Evolutionary conservation across 1,284 basidiomycete species (phyloP).

Genomic region (Microbotryum saponariae): DNA sequence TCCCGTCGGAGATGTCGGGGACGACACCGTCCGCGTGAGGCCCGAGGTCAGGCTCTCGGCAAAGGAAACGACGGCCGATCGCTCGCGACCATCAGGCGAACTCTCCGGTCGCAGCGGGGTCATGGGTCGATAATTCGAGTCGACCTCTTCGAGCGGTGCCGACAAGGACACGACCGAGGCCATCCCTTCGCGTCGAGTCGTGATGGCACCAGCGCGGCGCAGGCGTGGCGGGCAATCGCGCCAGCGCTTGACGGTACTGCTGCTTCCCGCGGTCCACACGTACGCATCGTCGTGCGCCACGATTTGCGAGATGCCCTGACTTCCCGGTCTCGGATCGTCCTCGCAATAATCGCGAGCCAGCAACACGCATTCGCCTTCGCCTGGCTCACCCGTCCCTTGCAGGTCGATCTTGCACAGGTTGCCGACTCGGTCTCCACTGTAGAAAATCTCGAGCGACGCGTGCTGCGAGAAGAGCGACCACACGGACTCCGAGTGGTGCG

Average conservation of each 20-base stretch:
- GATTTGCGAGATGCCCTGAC: constrained; percentile 68
- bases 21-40: constrained; percentile 21
- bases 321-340: constrained; percentile 38
- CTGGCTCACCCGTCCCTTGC: constrained; percentile 63
- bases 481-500: constrained; percentile 79
- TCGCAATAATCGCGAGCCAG: constrained; percentile 59
- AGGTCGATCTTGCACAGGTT: constrained; percentile 84
- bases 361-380: constrained; percentile 78
- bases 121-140: neutral
- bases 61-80: constrained; percentile 26
- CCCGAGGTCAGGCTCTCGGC: constrained; percentile 19
- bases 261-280: constrained; percentile 84
- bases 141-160: constrained; percentile 2
- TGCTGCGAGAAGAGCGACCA: constrained; percentile 87
- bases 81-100: constrained; percentile 3
- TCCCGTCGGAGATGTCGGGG: constrained; percentile 10
- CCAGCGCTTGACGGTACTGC: constrained; percentile 76
- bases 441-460: constrained; percentile 82
- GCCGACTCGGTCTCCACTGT: constrained; percentile 89
- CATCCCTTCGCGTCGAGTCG: neutral
- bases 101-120: constrained; percentile 7
- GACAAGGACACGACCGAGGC: neutral
- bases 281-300: constrained; percentile 74
- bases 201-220: constrained; percentile 1
- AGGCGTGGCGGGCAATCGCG: constrained; percentile 19